Conservation (phyloP, 2,329 filamentous ascomycete species). For the Ophiostoma piceae region DNA sequence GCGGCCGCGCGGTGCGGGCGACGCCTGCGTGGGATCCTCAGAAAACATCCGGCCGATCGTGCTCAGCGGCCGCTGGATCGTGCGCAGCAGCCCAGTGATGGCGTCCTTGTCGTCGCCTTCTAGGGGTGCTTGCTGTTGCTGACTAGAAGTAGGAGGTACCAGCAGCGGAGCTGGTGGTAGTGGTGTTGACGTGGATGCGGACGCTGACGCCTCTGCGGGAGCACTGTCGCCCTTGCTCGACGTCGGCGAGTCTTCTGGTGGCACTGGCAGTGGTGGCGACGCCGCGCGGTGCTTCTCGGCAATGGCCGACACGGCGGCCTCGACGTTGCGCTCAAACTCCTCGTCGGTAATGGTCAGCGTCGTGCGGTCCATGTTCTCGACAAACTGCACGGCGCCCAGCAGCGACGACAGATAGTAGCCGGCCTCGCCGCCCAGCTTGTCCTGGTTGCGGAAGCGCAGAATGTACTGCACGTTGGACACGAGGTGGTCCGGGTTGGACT, state of each 20-base stretch:
- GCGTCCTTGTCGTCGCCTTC: constrained; percentile 70
- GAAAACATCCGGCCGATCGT: constrained; percentile 95
- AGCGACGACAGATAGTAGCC: constrained; percentile 96
- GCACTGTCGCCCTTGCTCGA: constrained; percentile 35
- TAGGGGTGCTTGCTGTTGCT: no score
- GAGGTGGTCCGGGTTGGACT: constrained; percentile 89
- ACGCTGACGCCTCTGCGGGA: background rate
- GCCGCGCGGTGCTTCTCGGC: constrained; percentile 73
- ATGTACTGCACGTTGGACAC: constrained; percentile 99
- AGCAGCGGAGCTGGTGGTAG: background rate
- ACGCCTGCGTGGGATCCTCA: constrained; percentile 47
- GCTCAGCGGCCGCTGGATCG: constrained; percentile 83
- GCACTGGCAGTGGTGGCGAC: constrained; percentile 40
- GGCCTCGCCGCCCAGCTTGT: constrained; percentile 94
- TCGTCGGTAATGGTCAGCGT: constrained; percentile 89
- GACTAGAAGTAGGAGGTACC: background rate
- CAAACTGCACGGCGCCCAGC: constrained; percentile 92
- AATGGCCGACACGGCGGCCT: constrained; percentile 90
- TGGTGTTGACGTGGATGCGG: background rate
- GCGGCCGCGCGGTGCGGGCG: constrained; percentile 33
- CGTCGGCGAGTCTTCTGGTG: constrained; percentile 29
- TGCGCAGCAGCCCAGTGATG: constrained; percentile 77
- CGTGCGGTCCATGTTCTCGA: constrained; percentile 92
- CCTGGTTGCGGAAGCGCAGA: constrained; percentile 90
- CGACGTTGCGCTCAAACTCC: constrained; percentile 94